Conservation (phyloP, 2,329 filamentous ascomycete species). For the Alternaria tenuissima region DNA sequence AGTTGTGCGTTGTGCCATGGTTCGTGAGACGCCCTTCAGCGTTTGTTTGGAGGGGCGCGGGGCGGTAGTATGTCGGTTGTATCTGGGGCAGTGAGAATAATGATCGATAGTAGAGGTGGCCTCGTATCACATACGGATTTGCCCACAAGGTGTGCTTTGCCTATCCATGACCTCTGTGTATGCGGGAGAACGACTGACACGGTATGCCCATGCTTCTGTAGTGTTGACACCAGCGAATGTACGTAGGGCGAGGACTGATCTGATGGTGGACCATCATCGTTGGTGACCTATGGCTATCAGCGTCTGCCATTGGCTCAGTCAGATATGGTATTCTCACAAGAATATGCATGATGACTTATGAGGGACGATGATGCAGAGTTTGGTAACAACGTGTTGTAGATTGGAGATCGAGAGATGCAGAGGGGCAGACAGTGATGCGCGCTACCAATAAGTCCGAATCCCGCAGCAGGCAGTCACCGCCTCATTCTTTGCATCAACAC, state of each 20-base stretch:
- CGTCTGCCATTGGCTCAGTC: constrained; percentile 7
- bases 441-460: constrained; percentile 35
- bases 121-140: constrained; percentile 63
- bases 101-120: not conserved
- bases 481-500: constrained; percentile 7
- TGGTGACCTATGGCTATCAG: constrained; percentile 53
- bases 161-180: constrained; percentile 95
- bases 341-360: constrained; percentile 46
- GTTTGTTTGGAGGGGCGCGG: constrained; percentile 61
- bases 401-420: constrained; percentile 15
- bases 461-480: constrained; percentile 23
- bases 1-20: constrained; percentile 46
- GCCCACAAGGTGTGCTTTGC: constrained; percentile 95
- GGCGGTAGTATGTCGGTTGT: constrained; percentile 83
- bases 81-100: constrained; percentile 49
- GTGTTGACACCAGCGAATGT: constrained; percentile 55
- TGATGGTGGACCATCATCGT: constrained; percentile 62
- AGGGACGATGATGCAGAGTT: not conserved
- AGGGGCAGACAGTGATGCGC: constrained; percentile 34
- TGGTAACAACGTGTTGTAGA: constrained; percentile 17
- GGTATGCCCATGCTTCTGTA: constrained; percentile 74
- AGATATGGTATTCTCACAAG: constrained; percentile 34
- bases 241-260: constrained; percentile 60
- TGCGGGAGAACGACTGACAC: constrained; percentile 93
- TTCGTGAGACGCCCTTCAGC: constrained; percentile 47